Evolutionary conservation across 2,329 filamentous ascomycete species (phyloP).

Genomic region (Fusarium miscanthi): DNA sequence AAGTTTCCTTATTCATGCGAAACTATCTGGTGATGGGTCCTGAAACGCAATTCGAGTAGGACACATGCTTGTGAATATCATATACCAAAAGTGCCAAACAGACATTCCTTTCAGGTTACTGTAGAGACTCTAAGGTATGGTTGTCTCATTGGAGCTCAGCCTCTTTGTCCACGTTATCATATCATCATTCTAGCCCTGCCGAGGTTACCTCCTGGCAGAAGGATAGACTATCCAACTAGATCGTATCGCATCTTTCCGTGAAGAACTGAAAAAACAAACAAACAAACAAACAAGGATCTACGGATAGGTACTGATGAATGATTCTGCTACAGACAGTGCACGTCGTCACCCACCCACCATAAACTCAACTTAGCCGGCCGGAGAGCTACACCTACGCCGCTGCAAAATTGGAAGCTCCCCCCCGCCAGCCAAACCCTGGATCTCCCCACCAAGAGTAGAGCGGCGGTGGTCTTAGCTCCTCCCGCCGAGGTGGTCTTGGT

Average conservation of each 20-base stretch:
- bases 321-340: constrained; percentile 25
- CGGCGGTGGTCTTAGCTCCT: constrained; percentile 32
- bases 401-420: constrained; percentile 20
- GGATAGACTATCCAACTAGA: neutral
- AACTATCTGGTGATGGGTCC: neutral
- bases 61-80: neutral
- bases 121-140: neutral
- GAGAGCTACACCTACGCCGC: constrained; percentile 18
- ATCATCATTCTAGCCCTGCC: neutral
- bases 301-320: neutral
- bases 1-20: constrained; percentile 16
- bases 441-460: constrained; percentile 21
- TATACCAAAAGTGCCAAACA: constrained; percentile 17
- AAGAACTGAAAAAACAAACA: neutral
- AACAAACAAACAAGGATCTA: neutral
- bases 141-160: constrained; percentile 10
- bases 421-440: constrained; percentile 18
- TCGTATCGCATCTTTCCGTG: neutral
- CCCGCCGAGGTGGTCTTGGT: neutral
- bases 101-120: neutral
- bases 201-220: neutral
- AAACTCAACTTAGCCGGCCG: constrained; percentile 4
- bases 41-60: constrained; percentile 31
- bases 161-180: constrained; percentile 18
- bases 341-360: constrained; percentile 28